Evolutionary conservation across 1,284 basidiomycete genomes (phyloP), one percentile per base, ranked within the genome.

Genomic region (Anthracocystis setariae): DNA sequence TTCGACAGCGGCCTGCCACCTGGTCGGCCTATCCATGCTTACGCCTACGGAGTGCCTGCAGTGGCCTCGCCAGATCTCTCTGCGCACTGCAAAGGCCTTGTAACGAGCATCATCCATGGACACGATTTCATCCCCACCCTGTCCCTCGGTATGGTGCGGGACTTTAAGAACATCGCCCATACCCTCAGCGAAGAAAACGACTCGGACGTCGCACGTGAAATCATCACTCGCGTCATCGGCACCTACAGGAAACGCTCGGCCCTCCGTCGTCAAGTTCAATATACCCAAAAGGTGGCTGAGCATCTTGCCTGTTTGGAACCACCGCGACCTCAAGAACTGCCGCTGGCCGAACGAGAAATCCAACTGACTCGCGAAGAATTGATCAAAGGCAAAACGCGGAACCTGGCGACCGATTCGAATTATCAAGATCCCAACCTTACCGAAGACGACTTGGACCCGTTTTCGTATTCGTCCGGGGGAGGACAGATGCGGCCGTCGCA

Each of bases 11-110:
- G 85, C 2, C 74, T 87, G 1, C 86, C 86, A 0, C 76, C 85
- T 3, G 86, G 86, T 9, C 80, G 86, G 15, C 85, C 85, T 0
- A 84, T 87, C 35, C 84, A 85, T 53, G 84, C 82, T 59, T 87
- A 84, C 66, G 82, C 84, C 0, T 86, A 85, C 74, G 77, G 77
- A 15, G 62, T 68, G 0, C 76, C 77, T 3, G 76, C 77, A 0
- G 60, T 68, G 0, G 37, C 73, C 5, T 85, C 85, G 0, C 70
- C 80, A n/a, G 86, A 86, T 65, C 77, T 87, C 12, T 81, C 84
- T 2, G 49, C 63, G 3, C 85, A 86, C 72, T 73, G 84, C 20
- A 73, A 73, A 40, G 86, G 86, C 0, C 77, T 87, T 4, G 83
- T 86, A 62, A 85, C 84, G 0, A 84, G 83, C 13, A 83, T 86